Conservation (phyloP, 345 rosid species). For the Citrus hindsii region DNA sequence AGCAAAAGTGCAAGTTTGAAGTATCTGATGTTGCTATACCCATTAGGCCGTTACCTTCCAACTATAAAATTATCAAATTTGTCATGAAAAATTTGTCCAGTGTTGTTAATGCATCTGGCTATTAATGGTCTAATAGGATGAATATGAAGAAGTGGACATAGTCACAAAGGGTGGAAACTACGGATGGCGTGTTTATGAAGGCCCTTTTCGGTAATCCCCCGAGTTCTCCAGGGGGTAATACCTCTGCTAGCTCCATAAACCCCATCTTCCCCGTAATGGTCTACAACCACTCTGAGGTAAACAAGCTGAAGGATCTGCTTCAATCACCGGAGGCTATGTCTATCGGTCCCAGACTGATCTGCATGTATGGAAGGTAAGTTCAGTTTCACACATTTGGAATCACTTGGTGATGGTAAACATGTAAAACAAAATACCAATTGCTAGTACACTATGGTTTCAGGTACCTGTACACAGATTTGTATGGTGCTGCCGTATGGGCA, state of each 20-base stretch:
- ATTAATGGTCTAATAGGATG: not conserved
- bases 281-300: conserved; percentile 79
- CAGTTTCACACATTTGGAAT: not conserved
- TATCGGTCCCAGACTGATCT: conserved; percentile 74
- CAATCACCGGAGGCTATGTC: conserved; percentile 85
- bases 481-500: conserved; percentile 65
- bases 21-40: not conserved
- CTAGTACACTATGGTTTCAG: conserved; percentile 29
- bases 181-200: conserved; percentile 12
- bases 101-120: not conserved
- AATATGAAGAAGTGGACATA: conserved; percentile 8
- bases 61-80: not conserved
- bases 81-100: not conserved
- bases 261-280: conserved; percentile 70
- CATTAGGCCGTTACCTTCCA: not conserved
- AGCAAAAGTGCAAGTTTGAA: too few species aligned
- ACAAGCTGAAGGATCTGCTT: conserved; percentile 76
- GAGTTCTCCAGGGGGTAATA: conserved; percentile 55
- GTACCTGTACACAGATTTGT: conserved; percentile 75
- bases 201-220: conserved; percentile 27
- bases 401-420: not conserved
- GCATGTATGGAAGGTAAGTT: conserved; percentile 68
- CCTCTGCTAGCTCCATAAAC: conserved; percentile 45
- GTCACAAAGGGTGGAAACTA: conserved; percentile 14
- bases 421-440: not conserved